Percentiles rank a stretch among this genome's conserved stretches.
Evolutionary conservation across 768 basidiomycete species (phyloP).

Genomic region (Boletus subparvulus): DNA sequence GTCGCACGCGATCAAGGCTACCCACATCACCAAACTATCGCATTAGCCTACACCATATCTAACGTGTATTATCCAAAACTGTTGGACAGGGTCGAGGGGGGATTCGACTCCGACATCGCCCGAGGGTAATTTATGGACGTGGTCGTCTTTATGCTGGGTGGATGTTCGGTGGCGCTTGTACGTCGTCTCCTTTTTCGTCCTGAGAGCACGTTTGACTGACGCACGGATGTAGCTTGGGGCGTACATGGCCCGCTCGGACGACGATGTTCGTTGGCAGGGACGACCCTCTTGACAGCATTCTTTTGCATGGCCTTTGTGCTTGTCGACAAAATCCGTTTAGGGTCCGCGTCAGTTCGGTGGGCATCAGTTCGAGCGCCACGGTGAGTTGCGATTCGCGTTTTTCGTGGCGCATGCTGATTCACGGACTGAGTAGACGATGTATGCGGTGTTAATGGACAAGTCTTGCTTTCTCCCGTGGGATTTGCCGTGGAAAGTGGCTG

Average conservation of each 20-base stretch:
- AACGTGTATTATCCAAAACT: no score
- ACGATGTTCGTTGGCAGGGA: no score
- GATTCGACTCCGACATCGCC: no score
- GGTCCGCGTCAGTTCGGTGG: conserved; percentile 67
- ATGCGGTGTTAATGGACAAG: conserved; percentile 58
- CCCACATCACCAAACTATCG: background rate
- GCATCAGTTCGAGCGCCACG: conserved; percentile 75
- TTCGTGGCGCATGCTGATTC: background rate
- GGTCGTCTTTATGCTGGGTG: no score
- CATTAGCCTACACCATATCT: conserved; percentile 70
- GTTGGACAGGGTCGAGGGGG: no score
- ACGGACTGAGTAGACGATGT: conserved; percentile 40
- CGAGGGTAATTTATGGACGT: no score
- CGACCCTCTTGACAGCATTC: background rate
- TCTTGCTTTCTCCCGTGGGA: background rate
- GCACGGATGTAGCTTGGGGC: no score
- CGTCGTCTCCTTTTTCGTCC: no score
- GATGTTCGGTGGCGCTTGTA: no score
- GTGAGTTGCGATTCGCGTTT: conserved; percentile 12
- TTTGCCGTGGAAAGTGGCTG: background rate
- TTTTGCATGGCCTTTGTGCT: conserved; percentile 71
- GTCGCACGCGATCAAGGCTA: conserved; percentile 19
- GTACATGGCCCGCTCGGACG: no score
- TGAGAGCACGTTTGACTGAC: no score
- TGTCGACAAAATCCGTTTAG: conserved; percentile 50